Base-by-base conservation (phyloP, 2,329 filamentous ascomycete genomes). In the Chaetoscypha palmicola region DNA sequence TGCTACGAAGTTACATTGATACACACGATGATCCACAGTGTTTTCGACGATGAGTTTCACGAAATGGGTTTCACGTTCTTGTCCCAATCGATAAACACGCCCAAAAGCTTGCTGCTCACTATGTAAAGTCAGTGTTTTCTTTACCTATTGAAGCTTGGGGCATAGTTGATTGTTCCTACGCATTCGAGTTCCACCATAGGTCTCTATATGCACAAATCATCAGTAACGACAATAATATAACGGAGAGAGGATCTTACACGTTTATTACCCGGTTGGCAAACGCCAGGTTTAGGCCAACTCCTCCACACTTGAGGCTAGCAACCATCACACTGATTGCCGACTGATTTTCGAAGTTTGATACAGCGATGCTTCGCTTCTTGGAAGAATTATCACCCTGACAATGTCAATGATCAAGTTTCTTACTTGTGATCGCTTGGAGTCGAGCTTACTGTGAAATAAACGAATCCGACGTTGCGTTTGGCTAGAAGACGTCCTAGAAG, bases 301-400 rank as follows among this genome's bases (percentile, higher is more conserved):
- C 76, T 14, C 77, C 78, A 11, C 68, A 71, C 38, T 68, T 72
- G 1, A 79, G 62, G 2, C 70, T 72, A 1, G 70, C 68, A 5
- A 82, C 61, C 54, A 81, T 58, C 1, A 41, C 38, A 62, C 30
- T 61, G 62, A 14, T 59, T 56, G 0, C 64, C 36, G 0, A 40
- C 0, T 70, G 49, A 0, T 63, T 51, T 12, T 59, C 59, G 53
- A 80, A 79, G 0, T 58, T 50, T 0, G 55, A 22, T 40, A 80
- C 66, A 0, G 66, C 64, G 4, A 65, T 61, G 1, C 71, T 64
- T 16, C 76, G 68, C 1, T 60, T 50, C 0, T 54, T 47, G 3
- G 68, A 54, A 2, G 54, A 59, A 65, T 74, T 70, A 14, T 65
- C 63, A 10, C 77, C 77, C 22, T 70, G 64, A 33, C 74, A 11